These are phyloP conservation scores for Collybia sp. DNA, from an alignment of 768 basidiomycete species.

Conservation along the genomic window DNA sequence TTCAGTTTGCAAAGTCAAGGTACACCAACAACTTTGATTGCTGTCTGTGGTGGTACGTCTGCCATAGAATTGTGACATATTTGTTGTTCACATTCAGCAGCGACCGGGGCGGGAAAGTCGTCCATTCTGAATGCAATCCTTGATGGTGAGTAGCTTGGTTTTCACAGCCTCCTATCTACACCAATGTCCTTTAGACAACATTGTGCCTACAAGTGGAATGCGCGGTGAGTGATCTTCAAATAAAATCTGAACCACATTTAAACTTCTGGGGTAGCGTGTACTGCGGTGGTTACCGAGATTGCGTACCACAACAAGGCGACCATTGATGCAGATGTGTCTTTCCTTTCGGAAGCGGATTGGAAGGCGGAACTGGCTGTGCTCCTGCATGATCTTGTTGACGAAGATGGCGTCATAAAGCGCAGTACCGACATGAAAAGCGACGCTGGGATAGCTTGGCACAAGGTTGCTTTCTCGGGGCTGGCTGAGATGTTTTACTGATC, in stretches of 20 bases:
- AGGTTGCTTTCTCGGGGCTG: slow-evolving; percentile 26
- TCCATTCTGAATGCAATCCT: slow-evolving; percentile 59
- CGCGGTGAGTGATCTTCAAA: slow-evolving; percentile 31
- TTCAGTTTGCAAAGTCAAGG: slow-evolving; percentile 47
- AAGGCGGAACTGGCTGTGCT: slow-evolving; percentile 49
- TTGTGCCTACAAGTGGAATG: slow-evolving; percentile 67
- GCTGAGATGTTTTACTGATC: background rate
- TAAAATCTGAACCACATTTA: background rate
- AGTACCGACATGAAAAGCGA: slow-evolving; percentile 52
- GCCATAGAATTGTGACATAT: background rate
- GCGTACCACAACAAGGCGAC: slow-evolving; percentile 48
- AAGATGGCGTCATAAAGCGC: slow-evolving; percentile 49
- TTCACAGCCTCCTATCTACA: background rate
- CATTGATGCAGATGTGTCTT: slow-evolving; percentile 57
- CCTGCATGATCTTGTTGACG: slow-evolving; percentile 53
- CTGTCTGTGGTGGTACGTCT: slow-evolving; percentile 55
- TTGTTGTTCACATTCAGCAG: slow-evolving; percentile 18
- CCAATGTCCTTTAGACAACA: slow-evolving; percentile 35
- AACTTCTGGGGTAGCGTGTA: slow-evolving; percentile 41
- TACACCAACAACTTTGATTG: slow-evolving; percentile 53
- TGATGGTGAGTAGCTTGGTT: slow-evolving; percentile 33
- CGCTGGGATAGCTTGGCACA: slow-evolving; percentile 58
- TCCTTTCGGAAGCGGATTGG: slow-evolving; percentile 55
- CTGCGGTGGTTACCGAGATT: slow-evolving; percentile 62
- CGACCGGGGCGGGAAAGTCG: slow-evolving; percentile 59